phyloP scores from a whole-genome alignment of 768 basidiomycete species.

The Termitomyces sp. region DNA sequence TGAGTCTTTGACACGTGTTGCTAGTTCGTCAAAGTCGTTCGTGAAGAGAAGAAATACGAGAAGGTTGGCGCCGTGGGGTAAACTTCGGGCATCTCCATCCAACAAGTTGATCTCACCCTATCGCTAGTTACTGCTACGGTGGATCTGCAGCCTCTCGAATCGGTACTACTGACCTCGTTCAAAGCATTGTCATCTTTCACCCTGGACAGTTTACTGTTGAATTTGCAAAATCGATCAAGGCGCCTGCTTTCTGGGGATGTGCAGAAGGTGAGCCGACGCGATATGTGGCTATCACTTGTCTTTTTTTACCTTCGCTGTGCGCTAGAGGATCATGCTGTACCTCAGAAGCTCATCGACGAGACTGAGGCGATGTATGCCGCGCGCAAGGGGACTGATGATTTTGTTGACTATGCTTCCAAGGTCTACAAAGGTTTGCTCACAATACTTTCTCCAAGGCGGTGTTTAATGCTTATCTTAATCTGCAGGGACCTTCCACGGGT shows the following conservation, averaged over 20 bases:
- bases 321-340: conserved; percentile 1
- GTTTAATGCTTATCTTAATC: neutral
- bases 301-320: neutral
- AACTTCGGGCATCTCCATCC: neutral
- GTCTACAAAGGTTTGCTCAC: conserved; percentile 14
- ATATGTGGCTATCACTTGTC: conserved; percentile 6
- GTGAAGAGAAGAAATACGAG: conserved; percentile 33
- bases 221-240: conserved; percentile 16
- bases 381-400: conserved; percentile 13
- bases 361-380: conserved; percentile 15
- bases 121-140: conserved; percentile 19
- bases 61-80: conserved; percentile 37
- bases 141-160: conserved; percentile 12
- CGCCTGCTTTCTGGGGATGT: conserved; percentile 18
- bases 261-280: conserved; percentile 13
- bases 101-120: neutral
- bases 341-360: neutral
- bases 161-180: conserved; percentile 12
- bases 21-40: conserved; percentile 31
- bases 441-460: neutral
- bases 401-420: conserved; percentile 19
- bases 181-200: conserved; percentile 17
- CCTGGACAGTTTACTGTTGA: conserved; percentile 13
- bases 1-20: neutral
- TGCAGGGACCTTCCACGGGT: conserved; percentile 20